A percentile compares a stretch with the other conserved stretches of the same genome.
Evolutionary conservation across 306 rosid species (phyloP).

Genomic region (Hippophae gyantsensis): DNA sequence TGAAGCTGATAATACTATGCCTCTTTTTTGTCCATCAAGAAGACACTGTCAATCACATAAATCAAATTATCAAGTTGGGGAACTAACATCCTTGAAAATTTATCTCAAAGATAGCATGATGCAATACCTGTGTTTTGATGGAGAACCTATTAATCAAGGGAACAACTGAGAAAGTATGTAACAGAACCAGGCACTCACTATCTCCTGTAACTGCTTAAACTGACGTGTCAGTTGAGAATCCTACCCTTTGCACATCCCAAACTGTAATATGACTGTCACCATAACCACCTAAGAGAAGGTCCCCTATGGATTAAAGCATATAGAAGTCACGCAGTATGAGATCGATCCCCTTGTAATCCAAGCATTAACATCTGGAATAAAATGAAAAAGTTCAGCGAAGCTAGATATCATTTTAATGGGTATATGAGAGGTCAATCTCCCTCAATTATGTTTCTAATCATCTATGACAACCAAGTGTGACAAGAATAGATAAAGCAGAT

Average conservation of each 20-base stretch:
- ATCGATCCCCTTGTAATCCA: constrained; percentile 73
- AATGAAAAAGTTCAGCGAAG: constrained; percentile 18
- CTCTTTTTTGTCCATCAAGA: constrained; percentile 90
- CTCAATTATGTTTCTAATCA: background rate
- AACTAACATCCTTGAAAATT: constrained; percentile 8
- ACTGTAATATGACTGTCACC: constrained; percentile 78
- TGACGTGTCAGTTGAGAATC: constrained; percentile 88
- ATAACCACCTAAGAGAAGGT: constrained; percentile 90
- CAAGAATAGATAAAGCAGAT: background rate
- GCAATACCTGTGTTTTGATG: constrained; percentile 73
- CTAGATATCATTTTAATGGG: background rate
- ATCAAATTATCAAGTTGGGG: constrained; percentile 26
- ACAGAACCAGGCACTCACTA: constrained; percentile 80
- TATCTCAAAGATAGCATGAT: constrained; percentile 5
- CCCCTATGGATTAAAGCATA: constrained; percentile 94
- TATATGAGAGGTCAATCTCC: background rate
- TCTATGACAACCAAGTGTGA: background rate
- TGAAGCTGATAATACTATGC: constrained; percentile 79
- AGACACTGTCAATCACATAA: constrained; percentile 56
- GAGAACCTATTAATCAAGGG: constrained; percentile 67
- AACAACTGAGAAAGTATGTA: constrained; percentile 65
- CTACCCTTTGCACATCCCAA: constrained; percentile 76
- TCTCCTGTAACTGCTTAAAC: constrained; percentile 93
- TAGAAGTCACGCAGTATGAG: constrained; percentile 64
- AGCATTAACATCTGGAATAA: constrained; percentile 66